Conservation (phyloP, 23 red algal genomes). For the Gracilaria vermiculophylla region DNA sequence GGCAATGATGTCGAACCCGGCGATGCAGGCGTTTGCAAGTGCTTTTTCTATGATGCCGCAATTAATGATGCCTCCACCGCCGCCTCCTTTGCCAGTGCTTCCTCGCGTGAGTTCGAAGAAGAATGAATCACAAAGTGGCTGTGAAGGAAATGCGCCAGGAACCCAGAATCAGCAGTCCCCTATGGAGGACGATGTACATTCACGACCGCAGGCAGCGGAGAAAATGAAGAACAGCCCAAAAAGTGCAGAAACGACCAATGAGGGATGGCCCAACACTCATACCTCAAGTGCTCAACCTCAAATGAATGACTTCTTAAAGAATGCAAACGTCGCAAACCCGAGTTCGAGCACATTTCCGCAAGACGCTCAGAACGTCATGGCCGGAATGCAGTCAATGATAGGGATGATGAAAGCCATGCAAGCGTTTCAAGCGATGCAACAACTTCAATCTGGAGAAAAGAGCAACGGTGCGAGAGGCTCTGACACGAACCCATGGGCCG, state of each 20-base stretch:
- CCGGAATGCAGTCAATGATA: conserved; percentile 61
- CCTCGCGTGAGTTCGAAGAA: not conserved
- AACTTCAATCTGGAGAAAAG: not conserved
- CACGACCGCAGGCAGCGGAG: not conserved
- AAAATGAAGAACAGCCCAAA: not conserved
- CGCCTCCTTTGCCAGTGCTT: conserved; percentile 19
- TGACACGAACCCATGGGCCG: not conserved
- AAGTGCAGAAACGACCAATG: not conserved
- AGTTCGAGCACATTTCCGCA: not conserved
- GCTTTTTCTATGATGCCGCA: conserved; percentile 69
- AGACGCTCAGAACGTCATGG: conserved; percentile 17
- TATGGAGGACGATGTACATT: not conserved
- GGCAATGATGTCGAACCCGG: conserved; percentile 44
- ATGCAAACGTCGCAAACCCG: not conserved
- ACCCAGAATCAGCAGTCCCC: not conserved
- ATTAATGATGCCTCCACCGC: conserved; percentile 48
- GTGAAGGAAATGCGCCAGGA: not conserved
- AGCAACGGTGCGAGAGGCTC: not conserved
- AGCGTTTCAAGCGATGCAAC: conserved; percentile 44
- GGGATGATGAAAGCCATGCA: conserved; percentile 58
- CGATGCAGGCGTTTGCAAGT: conserved; percentile 49
- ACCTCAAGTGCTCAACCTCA: not conserved
- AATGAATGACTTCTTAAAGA: not conserved
- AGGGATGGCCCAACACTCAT: not conserved
- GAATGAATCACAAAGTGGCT: not conserved